A percentile compares a stretch with the other conserved stretches of the same genome.
Evolutionary conservation across 2,329 filamentous ascomycete genomes (phyloP).

Genomic region (Aspergillus texensis): DNA sequence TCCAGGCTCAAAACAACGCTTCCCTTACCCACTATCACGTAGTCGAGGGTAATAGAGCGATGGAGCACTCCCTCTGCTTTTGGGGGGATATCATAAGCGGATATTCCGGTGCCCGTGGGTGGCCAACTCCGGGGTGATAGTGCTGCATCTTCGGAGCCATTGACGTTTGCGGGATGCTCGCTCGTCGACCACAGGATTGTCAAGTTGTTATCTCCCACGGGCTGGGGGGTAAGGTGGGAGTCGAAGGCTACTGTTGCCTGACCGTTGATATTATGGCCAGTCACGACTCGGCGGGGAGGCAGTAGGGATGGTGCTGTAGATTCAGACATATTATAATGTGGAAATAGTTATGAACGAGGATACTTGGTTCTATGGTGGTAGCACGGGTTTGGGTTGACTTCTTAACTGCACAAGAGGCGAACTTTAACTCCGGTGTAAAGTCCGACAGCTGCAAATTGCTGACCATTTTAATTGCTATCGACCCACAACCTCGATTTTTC

Average conservation of each 20-base stretch:
- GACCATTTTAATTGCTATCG: too few species aligned
- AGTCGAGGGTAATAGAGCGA: background rate
- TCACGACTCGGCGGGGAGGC: background rate
- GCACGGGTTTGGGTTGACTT: too few species aligned
- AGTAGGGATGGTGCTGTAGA: background rate
- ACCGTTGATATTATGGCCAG: background rate
- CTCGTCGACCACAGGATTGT: background rate
- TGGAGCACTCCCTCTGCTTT: background rate
- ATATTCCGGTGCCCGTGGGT: background rate
- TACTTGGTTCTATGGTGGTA: too few species aligned
- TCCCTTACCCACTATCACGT: background rate
- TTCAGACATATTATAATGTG: background rate
- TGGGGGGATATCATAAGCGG: background rate
- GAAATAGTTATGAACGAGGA: background rate
- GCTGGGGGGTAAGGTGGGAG: background rate
- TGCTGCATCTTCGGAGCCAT: background rate
- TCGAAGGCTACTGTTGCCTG: background rate
- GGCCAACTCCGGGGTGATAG: background rate
- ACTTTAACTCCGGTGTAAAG: too few species aligned
- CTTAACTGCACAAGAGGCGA: too few species aligned
- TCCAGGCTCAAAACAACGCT: background rate
- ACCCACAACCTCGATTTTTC: too few species aligned
- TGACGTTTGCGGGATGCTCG: background rate
- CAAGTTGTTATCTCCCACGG: background rate
- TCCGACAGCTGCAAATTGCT: too few species aligned